A percentile compares a stretch with the other conserved stretches of the same genome.
Conservation (phyloP, 768 basidiomycete species). For the Boletus bicolor region DNA sequence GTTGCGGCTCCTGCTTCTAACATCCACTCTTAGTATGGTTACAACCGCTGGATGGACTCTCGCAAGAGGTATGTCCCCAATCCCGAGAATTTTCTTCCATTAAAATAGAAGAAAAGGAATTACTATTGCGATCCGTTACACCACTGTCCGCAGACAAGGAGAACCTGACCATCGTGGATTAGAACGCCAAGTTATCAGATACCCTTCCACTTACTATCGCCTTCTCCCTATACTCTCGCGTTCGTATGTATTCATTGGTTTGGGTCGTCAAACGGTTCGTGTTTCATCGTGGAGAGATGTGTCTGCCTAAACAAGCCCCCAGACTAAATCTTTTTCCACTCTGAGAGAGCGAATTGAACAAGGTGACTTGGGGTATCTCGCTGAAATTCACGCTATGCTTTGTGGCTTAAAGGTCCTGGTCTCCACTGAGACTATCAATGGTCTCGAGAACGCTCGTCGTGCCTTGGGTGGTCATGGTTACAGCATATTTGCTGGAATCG, state of each 20-base stretch:
- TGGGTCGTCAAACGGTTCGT: slow-evolving; percentile 59
- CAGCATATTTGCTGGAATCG: slow-evolving; percentile 65
- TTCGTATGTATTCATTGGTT: slow-evolving; percentile 64
- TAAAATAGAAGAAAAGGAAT: slow-evolving; percentile 43
- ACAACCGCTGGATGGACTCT: slow-evolving; percentile 57
- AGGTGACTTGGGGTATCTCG: slow-evolving; percentile 61
- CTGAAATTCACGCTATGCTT: slow-evolving; percentile 68
- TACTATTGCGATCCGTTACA: slow-evolving; percentile 62
- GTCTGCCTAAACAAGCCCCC: background rate
- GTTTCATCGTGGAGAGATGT: background rate
- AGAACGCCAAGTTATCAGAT: slow-evolving; percentile 65
- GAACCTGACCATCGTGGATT: slow-evolving; percentile 46
- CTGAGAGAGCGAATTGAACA: slow-evolving; percentile 48
- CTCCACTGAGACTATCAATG: slow-evolving; percentile 48
- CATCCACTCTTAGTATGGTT: slow-evolving; percentile 50
- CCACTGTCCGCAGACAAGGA: slow-evolving; percentile 71
- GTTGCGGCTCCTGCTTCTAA: background rate
- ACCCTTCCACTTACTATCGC: slow-evolving; percentile 72
- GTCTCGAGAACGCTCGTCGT: slow-evolving; percentile 63
- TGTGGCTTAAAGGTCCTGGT: slow-evolving; percentile 67
- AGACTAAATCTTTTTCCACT: slow-evolving; percentile 50
- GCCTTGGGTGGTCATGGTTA: slow-evolving; percentile 79
- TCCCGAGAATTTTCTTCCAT: background rate
- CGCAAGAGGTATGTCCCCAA: slow-evolving; percentile 50
- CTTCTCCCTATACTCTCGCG: slow-evolving; percentile 67